A percentile compares a stretch with the other conserved stretches of the same genome.
These are phyloP conservation scores for Geosmithia morbida DNA, from an alignment of 2,329 filamentous ascomycete species.

Conservation along the genomic window DNA sequence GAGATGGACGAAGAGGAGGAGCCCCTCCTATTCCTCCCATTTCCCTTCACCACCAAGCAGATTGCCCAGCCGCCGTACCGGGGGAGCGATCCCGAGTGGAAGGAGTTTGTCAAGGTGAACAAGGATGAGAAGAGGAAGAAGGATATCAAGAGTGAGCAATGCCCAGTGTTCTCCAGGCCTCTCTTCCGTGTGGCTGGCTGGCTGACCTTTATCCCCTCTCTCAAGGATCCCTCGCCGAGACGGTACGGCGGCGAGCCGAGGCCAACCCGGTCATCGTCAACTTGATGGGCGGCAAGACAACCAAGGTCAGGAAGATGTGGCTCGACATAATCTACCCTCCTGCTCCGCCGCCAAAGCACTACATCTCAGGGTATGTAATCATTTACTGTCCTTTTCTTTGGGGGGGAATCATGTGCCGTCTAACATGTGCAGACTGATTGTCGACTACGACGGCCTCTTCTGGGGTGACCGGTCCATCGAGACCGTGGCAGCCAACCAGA, in stretches of 20 bases:
- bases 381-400: no score
- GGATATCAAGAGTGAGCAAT: conserved; percentile 28
- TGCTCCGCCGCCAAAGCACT: conserved; percentile 42
- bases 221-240: conserved; percentile 21
- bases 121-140: conserved; percentile 32
- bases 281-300: conserved; percentile 27
- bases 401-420: no score
- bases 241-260: conserved; percentile 20
- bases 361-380: conserved; percentile 40
- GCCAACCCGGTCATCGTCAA: conserved; percentile 24
- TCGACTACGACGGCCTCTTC: conserved; percentile 32
- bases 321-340: conserved; percentile 46
- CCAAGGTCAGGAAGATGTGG: conserved; percentile 38
- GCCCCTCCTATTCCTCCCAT: conserved; percentile 40
- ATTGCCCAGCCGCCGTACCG: conserved; percentile 35
- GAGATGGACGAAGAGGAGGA: conserved; percentile 23
- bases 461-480: conserved; percentile 34
- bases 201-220: not conserved
- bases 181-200: not conserved
- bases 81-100: conserved; percentile 48
- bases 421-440: conserved; percentile 20
- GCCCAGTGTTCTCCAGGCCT: not conserved
- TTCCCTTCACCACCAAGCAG: conserved; percentile 41
- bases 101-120: conserved; percentile 42
- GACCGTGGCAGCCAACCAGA: conserved; percentile 24